Percentiles rank a stretch among this genome's conserved stretches.
Evolutionary conservation across 371 early-diverging fungal genomes (phyloP).

Genomic region (Mucor ambiguus): DNA sequence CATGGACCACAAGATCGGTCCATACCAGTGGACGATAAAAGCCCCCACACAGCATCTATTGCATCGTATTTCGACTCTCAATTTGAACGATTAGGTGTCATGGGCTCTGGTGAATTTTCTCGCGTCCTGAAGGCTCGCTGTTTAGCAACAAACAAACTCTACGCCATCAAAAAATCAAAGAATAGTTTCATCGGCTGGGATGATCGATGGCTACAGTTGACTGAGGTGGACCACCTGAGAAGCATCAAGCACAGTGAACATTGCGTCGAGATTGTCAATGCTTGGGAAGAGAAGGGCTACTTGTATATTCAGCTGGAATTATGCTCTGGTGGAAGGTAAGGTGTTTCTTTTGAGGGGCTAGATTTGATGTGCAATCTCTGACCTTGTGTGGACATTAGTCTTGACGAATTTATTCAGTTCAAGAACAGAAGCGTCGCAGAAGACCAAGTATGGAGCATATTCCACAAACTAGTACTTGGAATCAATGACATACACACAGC

Average conservation of each 20-base stretch:
- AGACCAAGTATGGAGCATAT: conserved; percentile 73
- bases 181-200: conserved; percentile 68
- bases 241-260: conserved; percentile 58
- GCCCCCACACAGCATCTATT: not conserved
- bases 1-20: conserved; percentile 16
- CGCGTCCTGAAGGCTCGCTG: conserved; percentile 73
- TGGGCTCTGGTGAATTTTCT: conserved; percentile 84
- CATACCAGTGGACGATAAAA: conserved; percentile 11
- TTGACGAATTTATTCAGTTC: conserved; percentile 27
- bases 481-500: conserved; percentile 74
- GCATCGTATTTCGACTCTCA: conserved; percentile 37
- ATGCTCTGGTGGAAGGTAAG: conserved; percentile 77
- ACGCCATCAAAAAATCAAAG: conserved; percentile 81
- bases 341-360: not conserved
- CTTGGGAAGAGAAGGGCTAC: conserved; percentile 93
- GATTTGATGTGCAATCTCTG: not conserved
- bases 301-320: conserved; percentile 90
- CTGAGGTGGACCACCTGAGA: conserved; percentile 83
- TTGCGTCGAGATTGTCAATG: conserved; percentile 69
- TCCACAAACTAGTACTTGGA: conserved; percentile 77
- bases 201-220: conserved; percentile 74
- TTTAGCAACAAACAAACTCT: conserved; percentile 56
- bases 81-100: conserved; percentile 23
- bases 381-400: conserved; percentile 1
- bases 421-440: conserved; percentile 57